Base-by-base conservation (phyloP, 805 yeast species). In the Tetrapisispora namnaoensis region DNA sequence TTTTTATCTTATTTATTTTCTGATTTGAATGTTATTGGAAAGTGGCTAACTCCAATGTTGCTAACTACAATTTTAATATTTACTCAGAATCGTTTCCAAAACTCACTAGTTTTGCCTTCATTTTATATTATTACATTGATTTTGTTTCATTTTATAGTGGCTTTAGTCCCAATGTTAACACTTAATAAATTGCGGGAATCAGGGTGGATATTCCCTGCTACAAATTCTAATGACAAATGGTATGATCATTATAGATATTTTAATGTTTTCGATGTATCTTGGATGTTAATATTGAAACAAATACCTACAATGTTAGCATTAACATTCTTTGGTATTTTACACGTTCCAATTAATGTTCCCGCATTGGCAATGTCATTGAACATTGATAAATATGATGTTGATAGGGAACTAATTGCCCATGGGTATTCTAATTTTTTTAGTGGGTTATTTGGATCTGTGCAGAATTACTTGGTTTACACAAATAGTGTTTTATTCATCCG, bases 301-400 rank as follows among this genome's bases (percentile, higher is more conserved):
- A 52, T 89, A 18, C 99, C 99, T 6, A 84, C 95, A 2, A 93
- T 93, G 96, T 69, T 91, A 48, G 99, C 99, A 0, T 72, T 93
- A 54, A 90, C 98, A 0, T 93, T 93, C 62, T 93, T 93, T 60
- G 99, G 99, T 13, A 84, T 93, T 37, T 70, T 93, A 48, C 99
- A 93, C 59, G 99, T 93, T 11, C 99, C 99, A 4, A 93, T 93
- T 51, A 93, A 93, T 63, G 97, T 93, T 14, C 99, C 99, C 1
- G 98, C 99, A 0, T 73, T 93, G 43, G 97, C 98, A 0, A 93
- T 90, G 17, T 84, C 95, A 6, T 77, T 87, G 1, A 86, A 87
- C 3, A 83, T 86, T 76, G 93, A 86, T 65, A 69, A 74, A 42
- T 79, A 86, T 55, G 95, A 90, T 62, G 95, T 93, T 38, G 95